These are phyloP conservation scores for Bipolaris gigantea DNA, from an alignment of 2,329 filamentous ascomycete genomes.

Conservation along the genomic window DNA sequence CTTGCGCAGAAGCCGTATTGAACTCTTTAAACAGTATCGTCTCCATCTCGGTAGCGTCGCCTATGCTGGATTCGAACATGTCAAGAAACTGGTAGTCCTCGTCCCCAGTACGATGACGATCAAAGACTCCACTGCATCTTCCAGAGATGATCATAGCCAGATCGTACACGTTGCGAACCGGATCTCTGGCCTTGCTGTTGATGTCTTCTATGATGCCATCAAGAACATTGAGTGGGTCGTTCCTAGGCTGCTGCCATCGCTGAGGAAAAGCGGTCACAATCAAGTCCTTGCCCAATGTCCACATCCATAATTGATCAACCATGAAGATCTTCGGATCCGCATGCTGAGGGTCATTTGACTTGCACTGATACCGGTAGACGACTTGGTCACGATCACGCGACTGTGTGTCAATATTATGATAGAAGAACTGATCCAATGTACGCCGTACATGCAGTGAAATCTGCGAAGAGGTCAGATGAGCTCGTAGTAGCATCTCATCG, in stretches of 20 bases:
- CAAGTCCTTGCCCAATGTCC: constrained; percentile 61
- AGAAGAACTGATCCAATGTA: constrained; percentile 68
- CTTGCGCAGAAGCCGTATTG: constrained; percentile 60
- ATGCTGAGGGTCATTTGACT: constrained; percentile 34
- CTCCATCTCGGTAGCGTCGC: constrained; percentile 52
- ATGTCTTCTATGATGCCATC: constrained; percentile 67
- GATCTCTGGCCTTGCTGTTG: constrained; percentile 64
- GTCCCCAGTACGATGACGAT: constrained; percentile 60
- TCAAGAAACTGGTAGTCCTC: constrained; percentile 67
- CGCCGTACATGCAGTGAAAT: constrained; percentile 60
- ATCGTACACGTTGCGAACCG: constrained; percentile 63
- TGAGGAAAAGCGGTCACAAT: constrained; percentile 64
- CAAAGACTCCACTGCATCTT: constrained; percentile 63
- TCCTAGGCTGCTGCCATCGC: constrained; percentile 62
- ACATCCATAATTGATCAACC: constrained; percentile 71
- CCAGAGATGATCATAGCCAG: constrained; percentile 64
- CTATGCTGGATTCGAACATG: constrained; percentile 68
- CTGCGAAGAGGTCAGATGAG: constrained; percentile 52
- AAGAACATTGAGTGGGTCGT: constrained; percentile 65
- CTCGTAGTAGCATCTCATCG: constrained; percentile 54
- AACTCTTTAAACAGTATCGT: constrained; percentile 64
- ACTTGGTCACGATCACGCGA: constrained; percentile 65
- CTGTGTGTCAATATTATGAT: constrained; percentile 64
- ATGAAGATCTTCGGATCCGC: constrained; percentile 64
- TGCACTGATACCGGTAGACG: constrained; percentile 61